phyloP scores from a whole-genome alignment of 305 asterid genomes.

The Rubia tinctorum region DNA sequence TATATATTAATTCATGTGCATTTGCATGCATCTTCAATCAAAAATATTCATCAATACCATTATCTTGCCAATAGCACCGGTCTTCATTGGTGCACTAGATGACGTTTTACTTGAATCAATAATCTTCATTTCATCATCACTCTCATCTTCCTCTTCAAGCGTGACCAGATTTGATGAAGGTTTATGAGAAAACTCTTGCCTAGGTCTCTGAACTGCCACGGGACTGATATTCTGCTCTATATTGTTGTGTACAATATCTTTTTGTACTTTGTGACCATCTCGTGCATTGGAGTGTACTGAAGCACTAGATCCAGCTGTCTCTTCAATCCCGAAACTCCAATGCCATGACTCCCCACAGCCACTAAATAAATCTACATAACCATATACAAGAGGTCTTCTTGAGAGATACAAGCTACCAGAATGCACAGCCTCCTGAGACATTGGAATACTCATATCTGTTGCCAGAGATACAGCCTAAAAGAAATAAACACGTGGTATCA shows the following conservation, averaged over 20 bases:
- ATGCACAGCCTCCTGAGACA: conserved; percentile 38
- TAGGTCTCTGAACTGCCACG: conserved; percentile 36
- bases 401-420: conserved; percentile 39
- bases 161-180: conserved; percentile 44
- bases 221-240: conserved; percentile 43
- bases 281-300: conserved; percentile 32
- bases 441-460: conserved; percentile 37
- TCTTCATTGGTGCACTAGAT: conserved; percentile 45
- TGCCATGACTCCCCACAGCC: conserved; percentile 97
- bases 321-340: conserved; percentile 74
- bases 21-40: conserved; percentile 9
- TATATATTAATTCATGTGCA: conserved; percentile 1
- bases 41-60: conserved; percentile 34
- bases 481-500: conserved; percentile 15
- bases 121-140: conserved; percentile 60
- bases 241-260: conserved; percentile 34
- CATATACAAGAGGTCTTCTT: conserved; percentile 64
- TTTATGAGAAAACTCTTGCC: conserved; percentile 36
- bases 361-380: conserved; percentile 86
- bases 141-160: conserved; percentile 76
- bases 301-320: conserved; percentile 32
- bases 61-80: conserved; percentile 31
- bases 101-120: conserved; percentile 42
- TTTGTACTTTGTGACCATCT: conserved; percentile 38
- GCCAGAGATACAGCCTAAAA: conserved; percentile 40